These are phyloP conservation scores for Fomitopsis serialis DNA, from an alignment of 768 basidiomycete genomes.

Conservation along the genomic window DNA sequence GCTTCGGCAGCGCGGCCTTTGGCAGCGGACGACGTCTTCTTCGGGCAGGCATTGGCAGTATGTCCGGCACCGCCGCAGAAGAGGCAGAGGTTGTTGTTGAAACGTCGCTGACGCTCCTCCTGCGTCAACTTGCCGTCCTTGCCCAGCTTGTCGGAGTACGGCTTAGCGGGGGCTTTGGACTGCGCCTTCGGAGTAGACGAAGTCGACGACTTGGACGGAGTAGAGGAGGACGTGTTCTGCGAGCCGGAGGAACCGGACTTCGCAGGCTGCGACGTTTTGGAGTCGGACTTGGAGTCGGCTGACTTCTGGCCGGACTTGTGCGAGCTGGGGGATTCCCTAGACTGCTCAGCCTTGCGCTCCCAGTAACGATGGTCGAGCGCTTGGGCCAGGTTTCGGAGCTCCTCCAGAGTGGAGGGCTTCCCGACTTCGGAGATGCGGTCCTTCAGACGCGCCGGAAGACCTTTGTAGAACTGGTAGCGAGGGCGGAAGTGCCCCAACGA, in stretches of 20 bases:
- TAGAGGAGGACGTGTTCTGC: background rate
- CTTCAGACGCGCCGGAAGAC: conserved; percentile 10
- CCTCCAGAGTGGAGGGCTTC: background rate
- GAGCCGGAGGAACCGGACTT: background rate
- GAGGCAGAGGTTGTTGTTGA: conserved; percentile 25
- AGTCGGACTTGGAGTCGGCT: background rate
- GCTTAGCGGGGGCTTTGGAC: background rate
- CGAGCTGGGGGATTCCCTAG: background rate
- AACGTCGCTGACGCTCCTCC: conserved; percentile 21
- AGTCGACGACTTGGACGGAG: background rate
- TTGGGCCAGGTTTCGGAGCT: background rate
- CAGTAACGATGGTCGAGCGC: conserved; percentile 9
- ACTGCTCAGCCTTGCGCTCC: conserved; percentile 6
- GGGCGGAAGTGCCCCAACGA: conserved; percentile 5
- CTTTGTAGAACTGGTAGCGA: conserved; percentile 12
- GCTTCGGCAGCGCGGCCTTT: conserved; percentile 17
- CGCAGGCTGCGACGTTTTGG: too few species aligned
- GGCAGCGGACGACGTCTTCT: background rate
- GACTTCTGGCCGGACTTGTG: background rate
- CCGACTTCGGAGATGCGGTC: conserved; percentile 5
- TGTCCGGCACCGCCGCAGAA: conserved; percentile 32
- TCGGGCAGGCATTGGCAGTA: conserved; percentile 22
- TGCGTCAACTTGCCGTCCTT: conserved; percentile 16
- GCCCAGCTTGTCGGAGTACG: background rate
- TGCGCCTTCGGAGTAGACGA: background rate